Evolutionary conservation across 2,329 filamentous ascomycete genomes (phyloP), one percentile per base, ranked within the genome.

Genomic region (Ceratocystis albifundus): DNA sequence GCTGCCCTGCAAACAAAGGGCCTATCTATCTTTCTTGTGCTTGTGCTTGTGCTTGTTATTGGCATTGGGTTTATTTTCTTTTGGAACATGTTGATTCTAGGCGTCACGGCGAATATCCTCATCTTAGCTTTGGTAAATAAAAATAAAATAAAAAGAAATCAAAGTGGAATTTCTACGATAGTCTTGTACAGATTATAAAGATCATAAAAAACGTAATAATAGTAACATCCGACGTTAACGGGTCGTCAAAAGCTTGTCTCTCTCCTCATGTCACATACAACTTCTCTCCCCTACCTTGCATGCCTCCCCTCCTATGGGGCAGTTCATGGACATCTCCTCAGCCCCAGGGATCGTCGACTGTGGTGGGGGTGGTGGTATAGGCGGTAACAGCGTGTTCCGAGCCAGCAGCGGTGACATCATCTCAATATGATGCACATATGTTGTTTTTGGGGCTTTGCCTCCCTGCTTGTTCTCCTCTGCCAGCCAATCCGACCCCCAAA

Each of bases 401-500:
- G 71, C 73, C 41, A 75, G 70, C 69, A 77, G 71, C 44, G 75
- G 73, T 45, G 75, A 73, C 72, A 77, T 75, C 61, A 77, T 70
- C 69, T 77, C 75, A 53, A 77, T 77, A 64, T 77, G 76, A 45
- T 68, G 67, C 3, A 66, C 65, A 63, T 68, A 68, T 41, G 67
- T 68, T 22, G 67, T 66, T 62, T 66, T 68, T 4, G 67, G 67
- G n/a, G 65, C 55, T 48, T 68, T 68, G 20, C 65, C 62, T 30
- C 65, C 62, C 57, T 66, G 65, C 67, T 72, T 75, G 69, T 72
- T 74, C 70, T 74, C 77, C 69, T 80, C 78, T 20, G 74, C 75
- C 6, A 77, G 76, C 74, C 79, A 80, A 69, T 82, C 79, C 4
- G 77, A 76, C 36, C 82, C 82, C 83, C 83, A 85, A 15, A 84